These are phyloP conservation scores for Metschnikowia kofuensis DNA, from an alignment of 805 yeast species.

Conservation along the genomic window DNA sequence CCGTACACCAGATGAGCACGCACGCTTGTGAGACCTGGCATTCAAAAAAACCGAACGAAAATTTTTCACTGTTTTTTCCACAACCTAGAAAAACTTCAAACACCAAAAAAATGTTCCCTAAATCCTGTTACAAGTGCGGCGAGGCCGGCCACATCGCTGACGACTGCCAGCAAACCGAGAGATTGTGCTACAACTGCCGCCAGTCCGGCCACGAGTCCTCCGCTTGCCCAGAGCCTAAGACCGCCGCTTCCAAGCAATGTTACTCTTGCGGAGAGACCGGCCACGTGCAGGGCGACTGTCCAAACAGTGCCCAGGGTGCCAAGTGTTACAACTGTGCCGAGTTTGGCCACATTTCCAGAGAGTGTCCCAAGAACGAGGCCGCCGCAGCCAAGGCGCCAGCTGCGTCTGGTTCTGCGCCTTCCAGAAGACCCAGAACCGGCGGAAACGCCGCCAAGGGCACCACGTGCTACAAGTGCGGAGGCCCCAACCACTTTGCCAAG, in stretches of 20 bases:
- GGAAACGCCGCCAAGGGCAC: conserved; percentile 33
- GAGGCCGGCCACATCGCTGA: conserved; percentile 89
- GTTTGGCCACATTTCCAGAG: conserved; percentile 80
- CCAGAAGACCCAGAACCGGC: not conserved
- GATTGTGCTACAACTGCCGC: conserved; percentile 91
- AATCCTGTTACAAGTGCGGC: conserved; percentile 91
- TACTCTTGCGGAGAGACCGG: conserved; percentile 92
- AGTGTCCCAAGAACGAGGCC: conserved; percentile 53
- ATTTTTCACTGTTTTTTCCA: not conserved
- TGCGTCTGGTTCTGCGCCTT: conserved; percentile 13
- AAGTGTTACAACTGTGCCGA: conserved; percentile 80
- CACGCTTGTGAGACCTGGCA: not conserved
- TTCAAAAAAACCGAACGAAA: not conserved
- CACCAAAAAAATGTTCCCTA: conserved; percentile 41
- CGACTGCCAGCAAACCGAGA: conserved; percentile 78
- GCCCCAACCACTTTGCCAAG: conserved; percentile 90
- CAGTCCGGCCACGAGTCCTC: conserved; percentile 86
- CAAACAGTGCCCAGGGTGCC: conserved; percentile 58
- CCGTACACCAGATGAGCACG: not conserved
- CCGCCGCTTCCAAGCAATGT: conserved; percentile 82
- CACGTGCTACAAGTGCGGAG: conserved; percentile 88
- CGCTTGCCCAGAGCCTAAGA: conserved; percentile 87
- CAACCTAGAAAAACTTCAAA: not conserved
- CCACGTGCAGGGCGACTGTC: conserved; percentile 84
- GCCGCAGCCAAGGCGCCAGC: conserved; percentile 15